These are phyloP conservation scores for Euphrasia confusa DNA, from an alignment of 257 asterid genomes.

Conservation along the genomic window DNA sequence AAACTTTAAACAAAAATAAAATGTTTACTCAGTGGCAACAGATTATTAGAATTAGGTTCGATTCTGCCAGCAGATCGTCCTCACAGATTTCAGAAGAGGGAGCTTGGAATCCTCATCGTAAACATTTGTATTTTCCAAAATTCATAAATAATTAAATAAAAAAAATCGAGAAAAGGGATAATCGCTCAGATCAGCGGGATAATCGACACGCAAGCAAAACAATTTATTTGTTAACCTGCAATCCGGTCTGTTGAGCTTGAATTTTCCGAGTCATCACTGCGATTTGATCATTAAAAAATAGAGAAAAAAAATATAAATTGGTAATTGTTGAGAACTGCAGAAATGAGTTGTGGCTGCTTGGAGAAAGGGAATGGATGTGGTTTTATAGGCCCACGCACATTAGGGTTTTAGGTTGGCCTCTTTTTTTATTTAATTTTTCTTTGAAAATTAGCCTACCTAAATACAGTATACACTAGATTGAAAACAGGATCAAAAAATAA, in stretches of 20 bases:
- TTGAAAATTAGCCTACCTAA: too few species aligned
- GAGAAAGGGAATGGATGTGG: too few species aligned
- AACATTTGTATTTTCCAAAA: constrained; percentile 16
- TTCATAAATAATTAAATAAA: background rate
- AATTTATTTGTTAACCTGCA: constrained; percentile 35
- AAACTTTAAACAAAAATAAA: background rate
- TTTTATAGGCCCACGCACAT: too few species aligned
- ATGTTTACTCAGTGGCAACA: constrained; percentile 56
- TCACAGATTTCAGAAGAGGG: constrained; percentile 80
- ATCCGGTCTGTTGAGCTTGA: constrained; percentile 97
- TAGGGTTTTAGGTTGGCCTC: too few species aligned
- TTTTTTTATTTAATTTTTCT: too few species aligned
- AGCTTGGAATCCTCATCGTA: constrained; percentile 74
- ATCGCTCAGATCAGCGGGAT: constrained; percentile 96
- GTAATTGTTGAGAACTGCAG: too few species aligned
- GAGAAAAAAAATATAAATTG: too few species aligned
- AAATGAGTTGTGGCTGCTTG: too few species aligned
- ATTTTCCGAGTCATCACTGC: constrained; percentile 61
- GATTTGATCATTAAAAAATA: background rate
- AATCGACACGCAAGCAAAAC: constrained; percentile 39
- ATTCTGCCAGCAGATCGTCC: constrained; percentile 80
- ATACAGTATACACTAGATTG: too few species aligned
- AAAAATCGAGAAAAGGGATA: background rate
- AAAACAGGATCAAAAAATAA: too few species aligned
- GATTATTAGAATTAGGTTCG: constrained; percentile 53